Base-by-base conservation (phyloP, 2,329 filamentous ascomycete genomes). In the Colletotrichum limetticola region DNA sequence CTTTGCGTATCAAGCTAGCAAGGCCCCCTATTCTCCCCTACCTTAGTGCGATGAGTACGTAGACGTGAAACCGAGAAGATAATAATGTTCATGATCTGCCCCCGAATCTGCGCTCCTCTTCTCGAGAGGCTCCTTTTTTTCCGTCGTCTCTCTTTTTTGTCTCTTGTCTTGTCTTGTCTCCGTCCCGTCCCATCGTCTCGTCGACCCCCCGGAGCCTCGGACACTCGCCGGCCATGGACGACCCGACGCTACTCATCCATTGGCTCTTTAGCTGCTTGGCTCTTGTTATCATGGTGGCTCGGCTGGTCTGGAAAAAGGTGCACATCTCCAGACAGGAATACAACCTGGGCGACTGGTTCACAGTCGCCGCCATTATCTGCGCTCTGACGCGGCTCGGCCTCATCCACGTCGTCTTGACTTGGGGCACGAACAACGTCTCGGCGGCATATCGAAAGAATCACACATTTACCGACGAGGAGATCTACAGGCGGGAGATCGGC, bases 351-450 rank as follows among this genome's bases (percentile, higher is more conserved):
- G 78, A 79, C 62, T 79, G 72, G 60, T 62, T 78, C 65, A 78
- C 75, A 35, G 84, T 86, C 82, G 85, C 83, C 66, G 80, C 82
- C 9, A 84, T 83, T 68, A 30, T 85, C 53, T 81, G 77, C 58
- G 76, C 71, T 9, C 28, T 79, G 52, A 71, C 74, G 1, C 71
- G 78, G 7, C 63, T 79, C 5, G 77, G 75, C 5, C 65, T 83
- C 19, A 79, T 82, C 32, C 79, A 82, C 62, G 79, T 83, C 22
- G 80, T 82, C 58, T 68, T 82, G 53, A 77, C 79, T 42, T 83
- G 81, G 81, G 81, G 81, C 42, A 83, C 79, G 5, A 81, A 79
- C 76, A 83, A 82, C 66, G 77, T 83, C 62, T 66, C 80, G 5
- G 35, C 59, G 9, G 68, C 67, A 12, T 67, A 75, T 52, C 77